These are phyloP conservation scores for Xylariaceae sp. DNA, from an alignment of 2,329 filamentous ascomycete genomes.

Conservation along the genomic window DNA sequence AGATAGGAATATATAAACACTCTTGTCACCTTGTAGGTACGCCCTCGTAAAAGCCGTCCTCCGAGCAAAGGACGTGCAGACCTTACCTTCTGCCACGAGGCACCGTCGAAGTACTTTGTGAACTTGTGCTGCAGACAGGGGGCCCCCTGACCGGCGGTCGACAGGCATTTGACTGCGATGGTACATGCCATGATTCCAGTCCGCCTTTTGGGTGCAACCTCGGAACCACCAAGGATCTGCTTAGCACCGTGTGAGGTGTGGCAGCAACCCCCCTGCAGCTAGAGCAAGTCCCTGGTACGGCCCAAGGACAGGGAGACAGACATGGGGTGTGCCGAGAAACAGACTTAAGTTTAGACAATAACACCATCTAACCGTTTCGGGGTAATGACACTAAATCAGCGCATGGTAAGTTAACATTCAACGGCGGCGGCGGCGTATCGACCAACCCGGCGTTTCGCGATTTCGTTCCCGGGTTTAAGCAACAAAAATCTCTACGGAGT, in stretches of 20 bases:
- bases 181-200: slow-evolving; percentile 20
- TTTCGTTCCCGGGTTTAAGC: too few relatives aligned
- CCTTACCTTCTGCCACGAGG: slow-evolving; percentile 15
- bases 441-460: too few relatives aligned
- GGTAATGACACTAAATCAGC: too few relatives aligned
- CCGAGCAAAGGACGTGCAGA: neutral
- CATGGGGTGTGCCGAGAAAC: neutral
- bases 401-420: too few relatives aligned
- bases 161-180: slow-evolving; percentile 26
- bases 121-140: slow-evolving; percentile 13
- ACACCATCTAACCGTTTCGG: too few relatives aligned
- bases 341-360: too few relatives aligned
- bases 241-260: neutral
- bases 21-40: too few relatives aligned
- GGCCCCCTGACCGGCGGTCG: slow-evolving; percentile 15
- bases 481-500: too few relatives aligned
- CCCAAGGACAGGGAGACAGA: slow-evolving; percentile 1
- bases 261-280: slow-evolving; percentile 9
- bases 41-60: neutral
- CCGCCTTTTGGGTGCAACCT: slow-evolving; percentile 28
- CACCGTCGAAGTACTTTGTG: slow-evolving; percentile 10
- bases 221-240: slow-evolving; percentile 15
- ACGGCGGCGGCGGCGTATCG: too few relatives aligned
- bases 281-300: slow-evolving; percentile 17
- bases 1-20: slow-evolving; percentile 27